Conservation (phyloP, 768 basidiomycete species). For the Lepiota venenata region DNA sequence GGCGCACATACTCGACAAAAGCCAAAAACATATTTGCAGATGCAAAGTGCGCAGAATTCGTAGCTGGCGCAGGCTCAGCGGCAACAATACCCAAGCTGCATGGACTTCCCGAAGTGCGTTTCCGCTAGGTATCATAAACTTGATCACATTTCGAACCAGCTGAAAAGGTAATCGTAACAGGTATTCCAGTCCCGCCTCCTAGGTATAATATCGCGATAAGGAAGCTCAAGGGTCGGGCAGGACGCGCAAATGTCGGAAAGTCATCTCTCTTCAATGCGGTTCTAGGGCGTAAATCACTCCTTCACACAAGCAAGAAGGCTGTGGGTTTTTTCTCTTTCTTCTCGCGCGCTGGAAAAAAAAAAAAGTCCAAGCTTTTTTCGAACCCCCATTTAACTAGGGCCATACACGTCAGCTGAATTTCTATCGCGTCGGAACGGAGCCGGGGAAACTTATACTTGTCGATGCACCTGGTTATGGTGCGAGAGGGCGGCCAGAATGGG, state of each 20-base stretch:
- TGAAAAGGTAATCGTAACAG: slow-evolving; percentile 43
- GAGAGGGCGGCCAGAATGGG: slow-evolving; percentile 75
- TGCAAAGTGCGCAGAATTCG: slow-evolving; percentile 31
- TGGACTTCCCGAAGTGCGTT: slow-evolving; percentile 41
- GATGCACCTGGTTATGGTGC: slow-evolving; percentile 82
- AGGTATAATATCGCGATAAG: not conserved
- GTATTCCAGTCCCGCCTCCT: slow-evolving; percentile 21
- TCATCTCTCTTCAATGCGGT: slow-evolving; percentile 72
- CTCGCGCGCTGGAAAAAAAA: no score
- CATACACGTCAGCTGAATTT: slow-evolving; percentile 73
- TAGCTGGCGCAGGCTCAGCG: slow-evolving; percentile 34
- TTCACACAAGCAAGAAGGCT: slow-evolving; percentile 67
- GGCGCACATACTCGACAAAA: slow-evolving; percentile 6
- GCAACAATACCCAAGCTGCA: slow-evolving; percentile 35
- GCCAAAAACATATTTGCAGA: slow-evolving; percentile 25
- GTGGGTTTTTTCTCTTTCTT: slow-evolving; percentile 35
- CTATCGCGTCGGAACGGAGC: slow-evolving; percentile 58
- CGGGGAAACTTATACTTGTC: slow-evolving; percentile 62
- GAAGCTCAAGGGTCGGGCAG: slow-evolving; percentile 26
- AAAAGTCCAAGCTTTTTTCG: not conserved
- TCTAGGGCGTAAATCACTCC: slow-evolving; percentile 50
- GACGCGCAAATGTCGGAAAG: slow-evolving; percentile 78
- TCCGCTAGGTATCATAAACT: not conserved
- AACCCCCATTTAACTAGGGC: slow-evolving; percentile 43
- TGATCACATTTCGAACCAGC: slow-evolving; percentile 1